Percentiles rank a stretch among this genome's conserved stretches.
Evolutionary conservation across 2,329 filamentous ascomycete species (phyloP).

Genomic region (Epicoccum nigrum): DNA sequence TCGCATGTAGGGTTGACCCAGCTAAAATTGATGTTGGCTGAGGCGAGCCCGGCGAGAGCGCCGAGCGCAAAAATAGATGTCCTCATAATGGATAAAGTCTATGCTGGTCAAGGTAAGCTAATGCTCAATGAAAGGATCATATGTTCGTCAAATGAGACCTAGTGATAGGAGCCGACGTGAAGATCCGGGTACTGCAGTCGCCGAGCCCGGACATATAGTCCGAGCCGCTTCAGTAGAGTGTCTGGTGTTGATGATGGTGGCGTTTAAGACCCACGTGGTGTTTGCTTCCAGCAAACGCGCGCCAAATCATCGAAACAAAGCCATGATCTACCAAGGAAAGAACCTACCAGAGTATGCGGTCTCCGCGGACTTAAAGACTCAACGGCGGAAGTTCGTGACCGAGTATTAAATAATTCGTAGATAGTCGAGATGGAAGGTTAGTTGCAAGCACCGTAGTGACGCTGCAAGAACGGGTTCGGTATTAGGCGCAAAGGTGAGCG

Average conservation of each 20-base stretch:
- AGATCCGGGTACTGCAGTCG: neutral
- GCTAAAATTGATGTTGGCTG: constrained; percentile 58
- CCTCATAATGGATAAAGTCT: constrained; percentile 36
- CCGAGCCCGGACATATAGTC: neutral
- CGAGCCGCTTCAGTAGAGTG: neutral
- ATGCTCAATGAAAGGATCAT: neutral
- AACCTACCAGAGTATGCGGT: constrained; percentile 13
- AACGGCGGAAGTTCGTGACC: neutral
- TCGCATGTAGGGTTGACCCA: constrained; percentile 55
- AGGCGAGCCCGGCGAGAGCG: constrained; percentile 44
- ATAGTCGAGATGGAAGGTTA: constrained; percentile 12
- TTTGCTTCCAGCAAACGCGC: constrained; percentile 4
- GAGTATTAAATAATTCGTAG: constrained; percentile 5
- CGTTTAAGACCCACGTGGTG: constrained; percentile 4
- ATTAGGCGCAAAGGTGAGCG: constrained; percentile 19
- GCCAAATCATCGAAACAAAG: neutral
- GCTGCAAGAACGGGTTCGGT: constrained; percentile 14
- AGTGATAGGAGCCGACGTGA: neutral
- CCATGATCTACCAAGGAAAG: neutral
- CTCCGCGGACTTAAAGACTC: constrained; percentile 3
- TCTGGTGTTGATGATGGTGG: neutral
- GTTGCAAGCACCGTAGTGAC: constrained; percentile 10
- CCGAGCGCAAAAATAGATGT: constrained; percentile 35
- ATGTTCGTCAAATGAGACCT: neutral
- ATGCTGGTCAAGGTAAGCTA: constrained; percentile 21